Base-by-base conservation (phyloP, 441 rosid genomes). In the Euphorbia schlechtendalii region DNA sequence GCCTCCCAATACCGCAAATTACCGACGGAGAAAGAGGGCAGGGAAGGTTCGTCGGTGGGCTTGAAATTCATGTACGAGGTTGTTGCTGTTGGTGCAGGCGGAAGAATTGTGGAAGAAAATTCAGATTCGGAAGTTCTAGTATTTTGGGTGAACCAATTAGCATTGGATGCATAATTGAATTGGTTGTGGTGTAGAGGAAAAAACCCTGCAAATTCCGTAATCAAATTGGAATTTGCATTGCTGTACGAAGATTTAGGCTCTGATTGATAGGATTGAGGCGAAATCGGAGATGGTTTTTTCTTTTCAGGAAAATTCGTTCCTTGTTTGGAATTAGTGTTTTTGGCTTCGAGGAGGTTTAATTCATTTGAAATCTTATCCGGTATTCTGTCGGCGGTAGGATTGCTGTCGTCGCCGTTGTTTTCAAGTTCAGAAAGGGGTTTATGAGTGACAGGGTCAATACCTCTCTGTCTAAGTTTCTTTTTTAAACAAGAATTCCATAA, bases 381-480 rank as follows among this genome's bases (percentile, higher is more conserved):
- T 75, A 58, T 41, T 8, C 40, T 68, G 64, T 32, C 67, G 66
- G 40, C 40, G 40, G 77, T 20, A 12, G 74, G 63, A 48, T 63
- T 72, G 34, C 71, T 82, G 64, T 76, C 86, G 68, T 78, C 74
- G 32, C 78, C 80, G 66, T 21, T 46, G 55, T 76, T 77, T 76
- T 81, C 88, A 60, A 79, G 71, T 71, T 82, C 84, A 0, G 82
- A 79, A 45, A 92, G 74, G 11, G 90, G 94, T 71, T 85, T 85
- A 74, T 92, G 98, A 4, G 97, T 92, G n/a, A 80, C 86, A 69
- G 97, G 98, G 75, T 92, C 98, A 74, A 92, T 92, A 61, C 98
- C 98, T 64, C 80, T 78, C 77, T 84, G 86, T 75, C 85, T 78
- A 5, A 92, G 88, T 77, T 86, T 92, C 85, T 92, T 92, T 87